A percentile compares a stretch with the other conserved stretches of the same genome.
phyloP scores from a whole-genome alignment of 345 rosid genomes.

The Gynandropsis gynandra region DNA sequence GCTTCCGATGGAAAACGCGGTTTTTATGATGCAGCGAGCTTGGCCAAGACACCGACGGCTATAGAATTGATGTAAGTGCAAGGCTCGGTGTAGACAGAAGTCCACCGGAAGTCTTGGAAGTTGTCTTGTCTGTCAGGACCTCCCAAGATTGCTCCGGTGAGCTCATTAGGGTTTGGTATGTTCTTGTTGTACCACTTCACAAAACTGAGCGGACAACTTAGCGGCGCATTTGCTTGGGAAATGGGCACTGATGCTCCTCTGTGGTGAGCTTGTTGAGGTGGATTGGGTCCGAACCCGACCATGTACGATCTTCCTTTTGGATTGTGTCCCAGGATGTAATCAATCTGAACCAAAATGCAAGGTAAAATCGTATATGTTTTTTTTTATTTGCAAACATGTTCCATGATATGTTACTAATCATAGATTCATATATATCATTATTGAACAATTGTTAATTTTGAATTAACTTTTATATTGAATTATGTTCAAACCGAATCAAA shows the following conservation, averaged over 20 bases:
- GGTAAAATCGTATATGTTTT: no score
- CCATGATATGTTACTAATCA: no score
- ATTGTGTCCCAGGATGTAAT: conserved; percentile 71
- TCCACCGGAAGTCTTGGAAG: conserved; percentile 58
- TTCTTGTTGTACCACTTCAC: conserved; percentile 38
- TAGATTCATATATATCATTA: no score
- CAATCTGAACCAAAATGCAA: conserved; percentile 52
- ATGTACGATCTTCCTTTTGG: conserved; percentile 78
- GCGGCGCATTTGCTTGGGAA: conserved; percentile 1
- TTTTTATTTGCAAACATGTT: neutral
- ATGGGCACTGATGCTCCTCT: conserved; percentile 69
- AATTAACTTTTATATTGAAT: no score
- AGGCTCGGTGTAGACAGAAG: conserved; percentile 66
- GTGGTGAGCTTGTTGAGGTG: conserved; percentile 81
- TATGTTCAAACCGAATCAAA: no score
- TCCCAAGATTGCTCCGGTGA: conserved; percentile 80
- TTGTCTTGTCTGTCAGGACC: conserved; percentile 75
- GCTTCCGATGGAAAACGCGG: no score
- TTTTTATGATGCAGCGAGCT: conserved; percentile 37
- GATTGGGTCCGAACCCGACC: conserved; percentile 79
- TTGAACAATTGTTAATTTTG: no score
- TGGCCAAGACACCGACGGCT: conserved; percentile 67
- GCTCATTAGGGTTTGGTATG: conserved; percentile 61
- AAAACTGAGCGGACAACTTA: conserved; percentile 65
- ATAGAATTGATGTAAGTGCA: conserved; percentile 80